Conservation (phyloP, 1,284 basidiomycete genomes). For the Tetrapyrgos nigripes region DNA sequence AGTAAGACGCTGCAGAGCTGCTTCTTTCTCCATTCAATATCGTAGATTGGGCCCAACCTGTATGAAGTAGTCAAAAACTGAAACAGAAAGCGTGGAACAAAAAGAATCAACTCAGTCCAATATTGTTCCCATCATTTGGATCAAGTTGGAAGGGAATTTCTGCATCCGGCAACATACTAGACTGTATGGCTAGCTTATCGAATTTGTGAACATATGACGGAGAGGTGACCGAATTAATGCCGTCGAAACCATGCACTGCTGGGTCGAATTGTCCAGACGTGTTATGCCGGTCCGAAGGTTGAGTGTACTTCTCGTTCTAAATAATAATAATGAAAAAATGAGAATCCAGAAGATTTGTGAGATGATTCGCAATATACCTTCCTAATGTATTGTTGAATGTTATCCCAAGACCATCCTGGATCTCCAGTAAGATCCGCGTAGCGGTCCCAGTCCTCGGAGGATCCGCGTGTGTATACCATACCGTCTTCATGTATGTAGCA, state of each 20-base stretch:
- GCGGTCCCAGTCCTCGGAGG: slow-evolving; percentile 32
- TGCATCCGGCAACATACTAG: slow-evolving; percentile 18
- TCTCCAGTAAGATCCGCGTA: slow-evolving; percentile 31
- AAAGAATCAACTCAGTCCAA: slow-evolving; percentile 39
- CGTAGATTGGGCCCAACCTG: slow-evolving; percentile 18
- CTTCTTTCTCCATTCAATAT: slow-evolving; percentile 24
- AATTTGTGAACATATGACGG: slow-evolving; percentile 28
- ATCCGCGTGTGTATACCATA: slow-evolving; percentile 36
- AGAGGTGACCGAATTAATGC: slow-evolving; percentile 37
- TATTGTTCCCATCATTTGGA: slow-evolving; percentile 37
- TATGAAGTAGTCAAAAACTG: no score
- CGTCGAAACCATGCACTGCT: slow-evolving; percentile 27
- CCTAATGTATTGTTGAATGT: slow-evolving; percentile 29
- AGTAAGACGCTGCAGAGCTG: slow-evolving; percentile 28
- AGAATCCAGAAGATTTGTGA: not conserved
- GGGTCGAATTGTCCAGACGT: slow-evolving; percentile 27
- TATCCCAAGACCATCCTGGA: slow-evolving; percentile 35
- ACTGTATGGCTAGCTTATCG: slow-evolving; percentile 26
- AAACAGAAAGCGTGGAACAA: no score
- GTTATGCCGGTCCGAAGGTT: slow-evolving; percentile 24
- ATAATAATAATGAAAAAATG: no score
- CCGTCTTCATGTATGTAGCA: slow-evolving; percentile 25
- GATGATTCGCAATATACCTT: slow-evolving; percentile 22
- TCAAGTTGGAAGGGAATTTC: slow-evolving; percentile 39
- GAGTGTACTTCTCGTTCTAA: slow-evolving; percentile 25